Conservation (phyloP, 805 yeast genomes). For the Sungouiozyma ichnusensis region DNA sequence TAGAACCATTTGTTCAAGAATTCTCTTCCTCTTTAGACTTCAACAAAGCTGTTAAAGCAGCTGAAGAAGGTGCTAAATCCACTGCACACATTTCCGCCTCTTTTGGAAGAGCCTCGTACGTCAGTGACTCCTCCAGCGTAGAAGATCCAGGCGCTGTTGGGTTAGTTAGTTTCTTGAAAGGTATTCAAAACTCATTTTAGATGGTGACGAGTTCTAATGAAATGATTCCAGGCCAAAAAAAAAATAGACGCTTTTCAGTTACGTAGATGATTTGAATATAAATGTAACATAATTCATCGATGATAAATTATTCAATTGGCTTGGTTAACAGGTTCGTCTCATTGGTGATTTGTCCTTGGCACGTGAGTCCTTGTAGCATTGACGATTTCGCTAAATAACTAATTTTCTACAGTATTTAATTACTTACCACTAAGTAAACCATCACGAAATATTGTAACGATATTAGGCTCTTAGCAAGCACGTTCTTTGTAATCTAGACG, state of each 20-base stretch:
- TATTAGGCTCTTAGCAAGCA: no score
- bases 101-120: conserved; percentile 92
- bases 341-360: no score
- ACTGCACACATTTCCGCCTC: conserved; percentile 72
- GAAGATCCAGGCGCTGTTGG: conserved; percentile 97
- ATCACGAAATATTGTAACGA: not conserved
- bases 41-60: conserved; percentile 53
- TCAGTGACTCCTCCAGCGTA: conserved; percentile 54
- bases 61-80: conserved; percentile 61
- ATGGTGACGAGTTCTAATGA: no score
- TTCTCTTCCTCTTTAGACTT: conserved; percentile 44
- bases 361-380: not conserved
- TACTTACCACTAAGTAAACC: not conserved
- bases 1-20: conserved; percentile 73
- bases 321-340: no score
- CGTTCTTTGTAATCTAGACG: no score
- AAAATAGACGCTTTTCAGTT: no score
- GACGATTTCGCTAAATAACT: not conserved
- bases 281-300: no score
- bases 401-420: not conserved
- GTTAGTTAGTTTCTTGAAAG: conserved; percentile 43
- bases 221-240: no score
- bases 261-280: no score
- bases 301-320: no score
- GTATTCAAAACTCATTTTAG: conserved; percentile 23